Evolutionary conservation across 805 yeast species (phyloP).

Genomic region (Saccharomyces mikatae): DNA sequence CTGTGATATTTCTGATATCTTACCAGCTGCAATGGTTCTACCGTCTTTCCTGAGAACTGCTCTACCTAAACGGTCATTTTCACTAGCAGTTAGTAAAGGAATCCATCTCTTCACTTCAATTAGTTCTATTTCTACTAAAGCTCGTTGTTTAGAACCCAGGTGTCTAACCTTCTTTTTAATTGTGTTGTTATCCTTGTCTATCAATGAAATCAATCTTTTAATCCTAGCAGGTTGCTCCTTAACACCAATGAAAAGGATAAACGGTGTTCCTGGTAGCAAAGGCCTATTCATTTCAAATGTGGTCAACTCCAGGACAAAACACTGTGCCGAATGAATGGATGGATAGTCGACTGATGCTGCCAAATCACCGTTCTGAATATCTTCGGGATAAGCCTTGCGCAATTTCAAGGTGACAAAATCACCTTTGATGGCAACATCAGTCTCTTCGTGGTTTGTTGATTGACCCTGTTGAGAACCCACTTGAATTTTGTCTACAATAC

Average conservation of each 20-base stretch:
- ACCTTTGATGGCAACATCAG: conserved; percentile 41
- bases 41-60: conserved; percentile 98
- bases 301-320: conserved; percentile 47
- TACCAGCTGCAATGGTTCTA: conserved; percentile 93
- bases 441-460: not conserved
- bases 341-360: conserved; percentile 39
- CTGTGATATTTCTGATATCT: conserved; percentile 11
- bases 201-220: conserved; percentile 34
- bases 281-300: conserved; percentile 68
- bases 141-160: conserved; percentile 88
- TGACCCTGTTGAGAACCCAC: conserved; percentile 16
- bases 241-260: conserved; percentile 70
- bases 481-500: conserved; percentile 33
- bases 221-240: conserved; percentile 64
- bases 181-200: conserved; percentile 69
- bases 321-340: conserved; percentile 40
- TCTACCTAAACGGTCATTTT: conserved; percentile 90
- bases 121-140: conserved; percentile 94
- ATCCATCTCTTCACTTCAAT: conserved; percentile 86
- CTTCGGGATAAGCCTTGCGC: conserved; percentile 31
- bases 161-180: conserved; percentile 90
- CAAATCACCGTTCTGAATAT: conserved; percentile 61
- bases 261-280: conserved; percentile 68
- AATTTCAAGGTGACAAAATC: conserved; percentile 44
- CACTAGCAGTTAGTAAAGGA: conserved; percentile 78